Evolutionary conservation across 1,139 yeast genomes (phyloP).

Genomic region (Taphrina communis): DNA sequence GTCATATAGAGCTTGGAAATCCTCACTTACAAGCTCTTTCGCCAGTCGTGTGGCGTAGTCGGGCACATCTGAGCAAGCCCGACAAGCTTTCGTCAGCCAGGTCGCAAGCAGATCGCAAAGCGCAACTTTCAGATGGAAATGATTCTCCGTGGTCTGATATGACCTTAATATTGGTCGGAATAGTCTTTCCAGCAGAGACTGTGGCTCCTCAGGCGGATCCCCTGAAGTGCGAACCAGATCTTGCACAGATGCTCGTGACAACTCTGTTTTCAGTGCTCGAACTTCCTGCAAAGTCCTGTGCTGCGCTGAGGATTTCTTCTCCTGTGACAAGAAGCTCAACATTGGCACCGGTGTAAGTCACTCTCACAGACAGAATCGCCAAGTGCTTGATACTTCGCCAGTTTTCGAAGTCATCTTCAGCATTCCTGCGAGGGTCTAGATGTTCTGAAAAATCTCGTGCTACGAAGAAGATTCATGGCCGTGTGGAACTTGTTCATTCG

Average conservation of each 20-base stretch:
- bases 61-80: slow-evolving; percentile 13
- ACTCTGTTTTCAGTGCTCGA: slow-evolving; percentile 10
- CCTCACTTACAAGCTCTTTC: background rate
- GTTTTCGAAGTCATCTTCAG: too few species aligned
- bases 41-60: background rate
- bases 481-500: too few species aligned
- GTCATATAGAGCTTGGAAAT: slow-evolving; percentile 18
- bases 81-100: slow-evolving; percentile 27
- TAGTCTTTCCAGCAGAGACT: background rate
- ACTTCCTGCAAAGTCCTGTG: background rate
- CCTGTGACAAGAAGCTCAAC: background rate
- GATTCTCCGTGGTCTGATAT: slow-evolving; percentile 4
- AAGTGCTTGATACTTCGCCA: too few species aligned
- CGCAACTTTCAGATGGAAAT: slow-evolving; percentile 23
- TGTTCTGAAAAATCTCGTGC: too few species aligned
- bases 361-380: background rate
- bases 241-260: background rate
- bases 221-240: background rate
- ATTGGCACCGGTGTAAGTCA: background rate
- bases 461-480: too few species aligned
- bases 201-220: background rate
- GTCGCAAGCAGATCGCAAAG: slow-evolving; percentile 30
- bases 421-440: too few species aligned
- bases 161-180: slow-evolving; percentile 11
- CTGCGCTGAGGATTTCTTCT: too few species aligned